Conservation (phyloP, 805 yeast species). For the Wickerhamiella lipophila region DNA sequence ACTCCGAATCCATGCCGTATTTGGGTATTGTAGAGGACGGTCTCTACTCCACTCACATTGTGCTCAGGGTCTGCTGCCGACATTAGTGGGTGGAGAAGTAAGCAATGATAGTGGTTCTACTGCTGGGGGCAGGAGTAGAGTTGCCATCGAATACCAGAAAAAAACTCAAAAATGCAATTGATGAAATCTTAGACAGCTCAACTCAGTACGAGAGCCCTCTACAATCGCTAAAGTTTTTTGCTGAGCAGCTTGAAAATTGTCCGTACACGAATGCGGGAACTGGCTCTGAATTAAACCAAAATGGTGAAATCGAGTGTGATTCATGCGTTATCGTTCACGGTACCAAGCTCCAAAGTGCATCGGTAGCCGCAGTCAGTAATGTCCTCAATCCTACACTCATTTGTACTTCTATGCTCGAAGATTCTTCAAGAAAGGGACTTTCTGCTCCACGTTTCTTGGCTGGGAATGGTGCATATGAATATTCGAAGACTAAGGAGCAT, state of each 20-base stretch:
- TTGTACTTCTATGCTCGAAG: constrained; percentile 20
- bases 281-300: constrained; percentile 29
- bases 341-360: constrained; percentile 19
- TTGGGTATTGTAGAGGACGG: constrained; percentile 23
- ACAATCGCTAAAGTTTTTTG: background rate
- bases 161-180: background rate
- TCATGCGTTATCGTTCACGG: constrained; percentile 26
- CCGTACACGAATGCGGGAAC: constrained; percentile 31
- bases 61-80: constrained; percentile 11
- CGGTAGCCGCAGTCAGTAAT: constrained; percentile 27
- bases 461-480: constrained; percentile 28
- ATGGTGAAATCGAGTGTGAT: constrained; percentile 31
- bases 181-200: background rate
- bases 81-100: background rate
- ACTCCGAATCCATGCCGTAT: constrained; percentile 45
- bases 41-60: constrained; percentile 13
- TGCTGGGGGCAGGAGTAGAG: constrained; percentile 6
- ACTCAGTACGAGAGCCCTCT: background rate
- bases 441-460: constrained; percentile 24
- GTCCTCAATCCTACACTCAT: constrained; percentile 25
- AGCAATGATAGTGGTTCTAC: constrained; percentile 8
- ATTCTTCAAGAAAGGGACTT: constrained; percentile 14
- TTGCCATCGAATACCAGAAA: background rate
- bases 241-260: constrained; percentile 27
- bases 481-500: constrained; percentile 19